These are phyloP conservation scores for Gossypium stocksii DNA, from an alignment of 345 rosid genomes.

Conservation along the genomic window DNA sequence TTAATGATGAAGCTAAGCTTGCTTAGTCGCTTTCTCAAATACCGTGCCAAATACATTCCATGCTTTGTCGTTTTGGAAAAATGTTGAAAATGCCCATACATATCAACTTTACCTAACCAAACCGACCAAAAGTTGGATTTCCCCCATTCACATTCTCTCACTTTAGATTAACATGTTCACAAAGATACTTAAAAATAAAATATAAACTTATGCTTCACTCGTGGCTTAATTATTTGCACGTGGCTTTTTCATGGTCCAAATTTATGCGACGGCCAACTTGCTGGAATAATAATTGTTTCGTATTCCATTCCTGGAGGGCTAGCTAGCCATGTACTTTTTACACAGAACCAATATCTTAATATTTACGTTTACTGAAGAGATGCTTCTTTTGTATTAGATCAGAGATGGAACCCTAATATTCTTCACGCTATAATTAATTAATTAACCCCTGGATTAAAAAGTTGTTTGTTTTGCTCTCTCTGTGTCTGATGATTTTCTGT, in stretches of 20 bases:
- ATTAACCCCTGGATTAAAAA: neutral
- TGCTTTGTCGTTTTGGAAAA: conserved; percentile 19
- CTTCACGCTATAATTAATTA: neutral
- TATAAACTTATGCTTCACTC: neutral
- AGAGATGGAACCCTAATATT: neutral
- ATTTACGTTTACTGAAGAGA: neutral
- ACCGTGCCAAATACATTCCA: conserved; percentile 15
- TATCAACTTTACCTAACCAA: conserved; percentile 36
- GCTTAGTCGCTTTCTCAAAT: conserved; percentile 14
- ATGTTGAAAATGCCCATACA: conserved; percentile 19
- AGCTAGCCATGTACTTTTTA: neutral
- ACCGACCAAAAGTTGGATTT: conserved; percentile 25
- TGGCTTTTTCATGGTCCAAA: conserved; percentile 12
- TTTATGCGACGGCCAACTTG: conserved; percentile 12
- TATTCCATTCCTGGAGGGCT: conserved; percentile 4
- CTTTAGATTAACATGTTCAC: neutral
- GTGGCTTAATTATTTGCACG: conserved; percentile 14
- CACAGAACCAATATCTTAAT: neutral
- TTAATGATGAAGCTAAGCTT: conserved; percentile 6
- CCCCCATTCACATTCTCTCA: conserved; percentile 18
- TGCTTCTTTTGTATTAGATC: neutral
- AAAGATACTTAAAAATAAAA: neutral
- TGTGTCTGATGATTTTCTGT: neutral
- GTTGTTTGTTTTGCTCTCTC: neutral
- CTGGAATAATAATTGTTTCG: neutral